A percentile compares a stretch with the other conserved stretches of the same genome.
phyloP scores from a whole-genome alignment of 495 filamentous ascomycete genomes.

The Xylaria curta region DNA sequence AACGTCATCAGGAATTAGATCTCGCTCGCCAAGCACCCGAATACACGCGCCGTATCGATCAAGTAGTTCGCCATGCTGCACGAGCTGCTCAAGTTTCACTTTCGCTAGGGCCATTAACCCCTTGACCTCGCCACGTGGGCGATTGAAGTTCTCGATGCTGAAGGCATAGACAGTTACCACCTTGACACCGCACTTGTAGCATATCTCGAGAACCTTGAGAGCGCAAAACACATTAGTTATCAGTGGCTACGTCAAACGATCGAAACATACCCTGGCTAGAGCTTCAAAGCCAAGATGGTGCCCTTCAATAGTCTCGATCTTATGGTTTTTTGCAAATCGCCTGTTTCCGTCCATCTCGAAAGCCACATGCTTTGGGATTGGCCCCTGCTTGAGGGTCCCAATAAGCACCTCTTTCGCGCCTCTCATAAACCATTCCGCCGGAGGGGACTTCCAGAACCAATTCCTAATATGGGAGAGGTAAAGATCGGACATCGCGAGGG shows the following conservation, averaged over 20 bases:
- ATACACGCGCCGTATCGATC: conserved; percentile 91
- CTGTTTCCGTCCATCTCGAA: conserved; percentile 99
- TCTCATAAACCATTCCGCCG: conserved; percentile 79
- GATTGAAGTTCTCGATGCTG: conserved; percentile 98
- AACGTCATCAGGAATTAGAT: conserved; percentile 83
- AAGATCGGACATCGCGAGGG: conserved; percentile 53
- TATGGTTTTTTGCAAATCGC: conserved; percentile 83
- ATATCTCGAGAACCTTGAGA: conserved; percentile 86
- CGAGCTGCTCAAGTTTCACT: conserved; percentile 86
- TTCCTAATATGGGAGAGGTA: conserved; percentile 77
- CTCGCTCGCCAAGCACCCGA: conserved; percentile 79
- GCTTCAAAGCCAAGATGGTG: conserved; percentile 97
- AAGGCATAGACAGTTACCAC: conserved; percentile 98
- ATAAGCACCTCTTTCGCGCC: conserved; percentile 81
- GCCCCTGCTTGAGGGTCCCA: conserved; percentile 85
- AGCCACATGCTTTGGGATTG: conserved; percentile 90
- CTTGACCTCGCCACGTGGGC: conserved; percentile 97
- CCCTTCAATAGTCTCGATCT: conserved; percentile 97
- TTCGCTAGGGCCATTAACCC: conserved; percentile 98
- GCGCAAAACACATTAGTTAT: conserved; percentile 4
- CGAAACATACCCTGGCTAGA: conserved; percentile 69
- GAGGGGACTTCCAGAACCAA: conserved; percentile 90
- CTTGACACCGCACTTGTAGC: conserved; percentile 94
- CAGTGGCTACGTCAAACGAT: conserved; percentile 25
- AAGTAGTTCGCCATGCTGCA: conserved; percentile 90